These are phyloP conservation scores for Clavulina sp. DNA, from an alignment of 768 basidiomycete genomes.

Conservation along the genomic window DNA sequence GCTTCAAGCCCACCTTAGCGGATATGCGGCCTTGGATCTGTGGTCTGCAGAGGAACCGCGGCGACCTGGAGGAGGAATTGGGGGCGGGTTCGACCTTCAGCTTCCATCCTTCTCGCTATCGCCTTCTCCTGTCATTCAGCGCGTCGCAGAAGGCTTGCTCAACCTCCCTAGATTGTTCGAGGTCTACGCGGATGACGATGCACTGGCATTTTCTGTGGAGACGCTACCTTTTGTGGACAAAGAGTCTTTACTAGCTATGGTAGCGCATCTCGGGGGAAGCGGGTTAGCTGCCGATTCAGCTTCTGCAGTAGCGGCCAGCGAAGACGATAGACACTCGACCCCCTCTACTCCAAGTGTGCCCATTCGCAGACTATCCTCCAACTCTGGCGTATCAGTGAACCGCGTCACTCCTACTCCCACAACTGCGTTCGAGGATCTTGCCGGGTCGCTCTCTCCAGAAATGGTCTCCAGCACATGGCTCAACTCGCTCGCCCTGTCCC, in stretches of 20 bases:
- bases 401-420: slow-evolving; percentile 4
- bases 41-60: slow-evolving; percentile 38
- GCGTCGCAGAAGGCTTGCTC: slow-evolving; percentile 82
- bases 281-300: background rate
- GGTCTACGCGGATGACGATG: slow-evolving; percentile 84
- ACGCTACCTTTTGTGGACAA: slow-evolving; percentile 56
- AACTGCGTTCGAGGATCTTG: background rate
- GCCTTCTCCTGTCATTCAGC: slow-evolving; percentile 74
- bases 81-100: slow-evolving; percentile 30
- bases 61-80: slow-evolving; percentile 28
- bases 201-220: slow-evolving; percentile 70
- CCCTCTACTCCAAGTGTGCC: background rate
- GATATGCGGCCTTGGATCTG: slow-evolving; percentile 47
- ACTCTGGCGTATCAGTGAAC: background rate
- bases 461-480: slow-evolving; percentile 83
- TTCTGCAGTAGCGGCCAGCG: background rate
- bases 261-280: background rate
- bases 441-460: slow-evolving; percentile 41
- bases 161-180: slow-evolving; percentile 90
- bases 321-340: background rate
- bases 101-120: slow-evolving; percentile 88
- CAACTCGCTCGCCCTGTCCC: slow-evolving; percentile 66
- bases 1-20: slow-evolving; percentile 47
- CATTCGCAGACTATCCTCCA: slow-evolving; percentile 4
- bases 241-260: slow-evolving; percentile 20